Base-by-base conservation (phyloP, 164 flowering plant species). In the Sextonia rubra region DNA sequence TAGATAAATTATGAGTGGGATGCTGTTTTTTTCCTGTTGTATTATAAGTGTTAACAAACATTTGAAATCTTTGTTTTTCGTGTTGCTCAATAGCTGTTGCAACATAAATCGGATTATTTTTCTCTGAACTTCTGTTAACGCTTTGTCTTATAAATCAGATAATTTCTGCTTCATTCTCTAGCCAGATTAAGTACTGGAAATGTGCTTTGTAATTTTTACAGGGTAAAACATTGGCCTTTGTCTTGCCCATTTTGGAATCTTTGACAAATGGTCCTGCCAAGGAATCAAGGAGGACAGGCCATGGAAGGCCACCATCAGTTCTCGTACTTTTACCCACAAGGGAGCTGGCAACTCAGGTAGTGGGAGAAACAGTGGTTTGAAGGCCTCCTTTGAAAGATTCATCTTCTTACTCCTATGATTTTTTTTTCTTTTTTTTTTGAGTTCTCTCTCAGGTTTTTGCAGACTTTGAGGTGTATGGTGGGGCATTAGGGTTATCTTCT, bases 151-250 rank as follows among this genome's bases (percentile, higher is more conserved):
- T 52, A 0, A 15, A 52, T 3, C 20, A 52, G n/a, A 52, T 15
- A 15, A 15, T 52, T 52, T 52, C n/a, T 52, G 58, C n/a, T 0
- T 3, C n/a, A 52, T 52, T 52, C 6, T 52, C 58, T 52, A 3
- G 4, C n/a, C 58, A 52, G 18, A 18, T 52, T 52, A n/a, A 44
- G 2, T 66, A 7, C 52, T 8, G n/a, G 52, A 44, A n/a, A n/a
- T 66, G 15, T 37, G 49, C 22, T 32, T 14, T 66, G 26, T 37
- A 3, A 7, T 32, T 14, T 71, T 49, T 78, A 30, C 78, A 90
- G 94, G 98, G 97, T 4, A 91, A 92, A 82, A 90, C 97, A 12
- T 76, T 91, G 76, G 97, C 97, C 17, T 93, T 94, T 85, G 93
- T 94, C 76, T 81, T 94, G 71, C 98, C 97, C 20, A 90, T 94